These are phyloP conservation scores for Agaricus subrufescens DNA, from an alignment of 768 basidiomycete genomes.

Conservation along the genomic window DNA sequence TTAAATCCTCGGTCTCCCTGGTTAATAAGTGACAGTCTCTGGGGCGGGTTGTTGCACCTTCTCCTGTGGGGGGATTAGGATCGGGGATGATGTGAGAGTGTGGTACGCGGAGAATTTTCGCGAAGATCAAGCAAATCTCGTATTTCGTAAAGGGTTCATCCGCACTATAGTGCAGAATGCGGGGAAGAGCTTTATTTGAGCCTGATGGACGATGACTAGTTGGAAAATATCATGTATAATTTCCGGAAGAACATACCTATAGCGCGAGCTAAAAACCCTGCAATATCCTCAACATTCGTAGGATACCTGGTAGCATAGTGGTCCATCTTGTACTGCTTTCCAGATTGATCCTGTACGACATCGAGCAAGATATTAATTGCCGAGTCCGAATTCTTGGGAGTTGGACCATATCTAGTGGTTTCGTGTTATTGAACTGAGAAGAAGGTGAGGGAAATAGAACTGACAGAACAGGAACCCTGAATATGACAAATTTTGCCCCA, in stretches of 20 bases:
- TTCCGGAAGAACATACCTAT: slow-evolving; percentile 37
- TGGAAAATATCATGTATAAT: neutral
- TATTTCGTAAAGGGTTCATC: slow-evolving; percentile 88
- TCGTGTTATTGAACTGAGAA: slow-evolving; percentile 4
- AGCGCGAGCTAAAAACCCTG: slow-evolving; percentile 75
- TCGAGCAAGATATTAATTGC: slow-evolving; percentile 89
- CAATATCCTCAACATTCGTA: slow-evolving; percentile 87
- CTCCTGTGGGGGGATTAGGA: slow-evolving; percentile 56
- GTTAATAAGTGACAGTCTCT: slow-evolving; percentile 78
- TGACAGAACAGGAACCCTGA: slow-evolving; percentile 88
- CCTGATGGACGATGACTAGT: slow-evolving; percentile 15
- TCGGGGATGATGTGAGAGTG: slow-evolving; percentile 76
- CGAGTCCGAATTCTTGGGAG: slow-evolving; percentile 78
- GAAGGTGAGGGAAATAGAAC: slow-evolving; percentile 18
- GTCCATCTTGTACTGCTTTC: slow-evolving; percentile 93
- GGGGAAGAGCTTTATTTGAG: slow-evolving; percentile 46
- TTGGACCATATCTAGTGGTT: slow-evolving; percentile 72
- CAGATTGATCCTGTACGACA: slow-evolving; percentile 80
- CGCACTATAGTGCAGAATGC: slow-evolving; percentile 82
- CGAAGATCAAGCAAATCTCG: slow-evolving; percentile 81
- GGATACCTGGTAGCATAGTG: slow-evolving; percentile 91
- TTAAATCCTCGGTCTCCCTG: slow-evolving; percentile 66
- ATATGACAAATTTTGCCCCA: slow-evolving; percentile 56
- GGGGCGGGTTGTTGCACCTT: slow-evolving; percentile 70
- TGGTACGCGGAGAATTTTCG: slow-evolving; percentile 62